Evolutionary conservation across 2,329 filamentous ascomycete species (phyloP), one percentile per base, ranked within the genome.

Genomic region (Pestalotiopsis sp.): DNA sequence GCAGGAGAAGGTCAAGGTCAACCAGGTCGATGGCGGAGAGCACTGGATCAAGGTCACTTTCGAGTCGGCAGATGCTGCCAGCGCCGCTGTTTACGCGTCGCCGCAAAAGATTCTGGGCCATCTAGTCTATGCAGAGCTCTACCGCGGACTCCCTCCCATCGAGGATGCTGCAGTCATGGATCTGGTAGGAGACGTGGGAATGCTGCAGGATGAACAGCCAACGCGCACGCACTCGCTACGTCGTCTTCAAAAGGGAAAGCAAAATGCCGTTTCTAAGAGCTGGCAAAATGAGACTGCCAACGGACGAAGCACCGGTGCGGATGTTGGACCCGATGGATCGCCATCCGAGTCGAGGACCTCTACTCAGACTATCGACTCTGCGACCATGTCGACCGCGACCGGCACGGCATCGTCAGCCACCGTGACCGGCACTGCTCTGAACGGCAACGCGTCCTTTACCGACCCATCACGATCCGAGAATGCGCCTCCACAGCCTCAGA

Each of bases 41-140:
- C 93, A 97, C 82, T 98, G 95, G 95, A 94, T 98, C 74, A 94
- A 94, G 78, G 84, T 94, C 66, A 94, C 92, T 0, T 94, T 94
- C 74, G 92, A 94, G 79, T 92, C 89, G 56, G 84, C 86, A 62
- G 87, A 91, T 72, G 90, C 91, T 1, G 92, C 91, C 22, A 90
- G 92, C 68, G 84, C 88, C 11, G 92, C 92, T 24, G 81, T 90
- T 56, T 91, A 87, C 75, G 86, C 88, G 66, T 93, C 91, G 64
- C 92, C 92, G 0, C 90, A 94, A 79, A 86, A 85, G 68, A 88
- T 94, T 69, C 83, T 92, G 66, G 92, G 92, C 11, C 85, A 92
- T 75, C 78, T 91, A 13, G 89, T 94, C 30, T 89, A 88, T 73
- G 92, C 91, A 48, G 91, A 94, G 79, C 83, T 85, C 38, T 94